A percentile compares a stretch with the other conserved stretches of the same genome.
Evolutionary conservation across 768 basidiomycete species (phyloP).

Genomic region (Lentinula raphanica): DNA sequence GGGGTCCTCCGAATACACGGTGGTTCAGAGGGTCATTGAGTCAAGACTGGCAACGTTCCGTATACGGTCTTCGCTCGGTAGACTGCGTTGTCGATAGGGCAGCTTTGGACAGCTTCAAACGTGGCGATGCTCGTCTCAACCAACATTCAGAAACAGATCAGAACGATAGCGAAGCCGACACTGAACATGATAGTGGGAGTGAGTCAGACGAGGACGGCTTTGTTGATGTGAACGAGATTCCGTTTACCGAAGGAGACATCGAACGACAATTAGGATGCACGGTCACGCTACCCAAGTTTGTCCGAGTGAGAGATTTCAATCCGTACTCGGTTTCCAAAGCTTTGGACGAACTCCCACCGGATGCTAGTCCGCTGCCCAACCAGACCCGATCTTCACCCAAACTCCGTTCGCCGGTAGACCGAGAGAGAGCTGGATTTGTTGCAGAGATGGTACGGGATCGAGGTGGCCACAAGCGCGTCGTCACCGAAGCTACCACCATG

Average conservation of each 20-base stretch:
- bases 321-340: constrained; percentile 23
- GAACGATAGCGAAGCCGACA: neutral
- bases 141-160: neutral
- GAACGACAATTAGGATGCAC: neutral
- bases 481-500: constrained; percentile 36
- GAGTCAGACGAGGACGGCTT: neutral
- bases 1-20: constrained; percentile 48
- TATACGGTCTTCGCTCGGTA: constrained; percentile 45
- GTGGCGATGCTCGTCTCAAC: constrained; percentile 1
- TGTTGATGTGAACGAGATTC: neutral
- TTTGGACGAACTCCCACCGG: constrained; percentile 4
- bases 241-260: neutral
- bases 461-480: constrained; percentile 23
- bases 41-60: constrained; percentile 53
- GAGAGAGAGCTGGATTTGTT: neutral
- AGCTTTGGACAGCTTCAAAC: constrained; percentile 1
- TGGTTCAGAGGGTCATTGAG: constrained; percentile 48
- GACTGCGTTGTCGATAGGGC: constrained; percentile 29
- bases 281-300: neutral
- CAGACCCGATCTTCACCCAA: neutral
- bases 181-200: constrained; percentile 4
- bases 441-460: constrained; percentile 19
- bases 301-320: constrained; percentile 36
- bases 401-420: neutral
- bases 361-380: neutral